A percentile compares a stretch with the other conserved stretches of the same genome.
phyloP scores from a whole-genome alignment of 108 stramenopile genomes.

The Nitzschia sp. region DNA sequence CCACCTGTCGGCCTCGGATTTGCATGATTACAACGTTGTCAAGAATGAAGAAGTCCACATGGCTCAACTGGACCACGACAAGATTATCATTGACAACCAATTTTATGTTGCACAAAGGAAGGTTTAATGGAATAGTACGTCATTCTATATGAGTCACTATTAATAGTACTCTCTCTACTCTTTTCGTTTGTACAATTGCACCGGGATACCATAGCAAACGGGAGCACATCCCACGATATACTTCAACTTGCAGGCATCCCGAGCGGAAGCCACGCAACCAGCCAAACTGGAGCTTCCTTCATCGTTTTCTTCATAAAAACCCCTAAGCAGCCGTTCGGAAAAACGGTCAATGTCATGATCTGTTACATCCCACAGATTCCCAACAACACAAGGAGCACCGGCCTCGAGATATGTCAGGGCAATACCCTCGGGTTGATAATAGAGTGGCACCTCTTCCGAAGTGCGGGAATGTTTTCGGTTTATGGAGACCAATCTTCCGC shows the following conservation, averaged over 20 bases:
- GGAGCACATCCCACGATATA: conserved; percentile 92
- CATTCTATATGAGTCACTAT: too few species aligned
- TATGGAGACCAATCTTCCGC: conserved; percentile 80
- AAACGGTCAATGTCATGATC: conserved; percentile 96
- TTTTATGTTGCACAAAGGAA: conserved; percentile 20
- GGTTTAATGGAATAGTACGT: neutral
- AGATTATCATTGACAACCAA: conserved; percentile 34
- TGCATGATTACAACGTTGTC: conserved; percentile 39
- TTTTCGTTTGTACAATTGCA: conserved; percentile 9
- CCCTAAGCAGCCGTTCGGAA: conserved; percentile 55
- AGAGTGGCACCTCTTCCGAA: conserved; percentile 41
- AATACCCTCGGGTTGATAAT: conserved; percentile 92
- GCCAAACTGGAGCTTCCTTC: conserved; percentile 47
- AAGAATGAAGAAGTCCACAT: conserved; percentile 28
- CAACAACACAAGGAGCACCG: conserved; percentile 93
- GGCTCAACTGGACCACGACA: conserved; percentile 32
- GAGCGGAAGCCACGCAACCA: conserved; percentile 76
- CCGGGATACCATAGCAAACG: conserved; percentile 93
- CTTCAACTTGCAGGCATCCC: conserved; percentile 86
- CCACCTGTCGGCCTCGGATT: conserved; percentile 32
- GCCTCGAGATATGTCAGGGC: conserved; percentile 87
- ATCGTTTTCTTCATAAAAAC: conserved; percentile 39
- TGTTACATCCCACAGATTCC: conserved; percentile 98
- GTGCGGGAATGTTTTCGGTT: conserved; percentile 47
- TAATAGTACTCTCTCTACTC: neutral